Conservation (phyloP, 257 asterid species). For the Plantago elongata region DNA sequence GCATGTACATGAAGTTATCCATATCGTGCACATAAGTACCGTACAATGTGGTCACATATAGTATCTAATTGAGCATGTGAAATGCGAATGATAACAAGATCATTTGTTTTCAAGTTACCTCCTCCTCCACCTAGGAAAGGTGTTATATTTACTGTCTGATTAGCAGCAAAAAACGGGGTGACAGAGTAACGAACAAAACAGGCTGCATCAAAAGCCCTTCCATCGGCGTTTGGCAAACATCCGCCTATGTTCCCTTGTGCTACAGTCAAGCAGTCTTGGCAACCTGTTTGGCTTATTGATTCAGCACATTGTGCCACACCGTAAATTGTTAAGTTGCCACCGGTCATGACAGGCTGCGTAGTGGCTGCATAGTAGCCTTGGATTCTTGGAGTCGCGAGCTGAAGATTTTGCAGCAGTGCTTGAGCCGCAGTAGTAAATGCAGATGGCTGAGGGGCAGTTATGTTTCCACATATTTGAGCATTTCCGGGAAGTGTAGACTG, state of each 20-base stretch:
- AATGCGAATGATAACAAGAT: too few relatives aligned
- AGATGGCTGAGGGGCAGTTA: conserved; percentile 42
- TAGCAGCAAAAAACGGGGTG: conserved; percentile 52
- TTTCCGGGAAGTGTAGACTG: conserved; percentile 69
- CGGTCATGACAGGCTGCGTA: conserved; percentile 25
- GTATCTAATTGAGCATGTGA: too few relatives aligned
- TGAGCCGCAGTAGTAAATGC: conserved; percentile 35
- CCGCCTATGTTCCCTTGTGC: conserved; percentile 53
- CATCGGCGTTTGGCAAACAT: conserved; percentile 65
- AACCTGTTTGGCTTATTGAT: conserved; percentile 46
- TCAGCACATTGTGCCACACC: conserved; percentile 79
- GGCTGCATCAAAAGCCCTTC: conserved; percentile 71
- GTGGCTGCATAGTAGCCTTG: conserved; percentile 57
- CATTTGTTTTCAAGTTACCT: conserved; percentile 4
- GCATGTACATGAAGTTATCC: too few relatives aligned
- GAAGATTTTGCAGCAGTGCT: conserved; percentile 46
- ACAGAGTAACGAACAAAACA: conserved; percentile 71
- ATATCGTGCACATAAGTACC: too few relatives aligned
- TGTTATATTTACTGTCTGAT: conserved; percentile 45
- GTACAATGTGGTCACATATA: too few relatives aligned
- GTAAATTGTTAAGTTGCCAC: conserved; percentile 31
- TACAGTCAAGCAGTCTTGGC: conserved; percentile 66
- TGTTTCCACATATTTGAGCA: conserved; percentile 55
- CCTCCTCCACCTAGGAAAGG: conserved; percentile 47
- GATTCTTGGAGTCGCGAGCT: conserved; percentile 56